Conservation (phyloP, 148 eudicot species). For the Rhododendron henanense region DNA sequence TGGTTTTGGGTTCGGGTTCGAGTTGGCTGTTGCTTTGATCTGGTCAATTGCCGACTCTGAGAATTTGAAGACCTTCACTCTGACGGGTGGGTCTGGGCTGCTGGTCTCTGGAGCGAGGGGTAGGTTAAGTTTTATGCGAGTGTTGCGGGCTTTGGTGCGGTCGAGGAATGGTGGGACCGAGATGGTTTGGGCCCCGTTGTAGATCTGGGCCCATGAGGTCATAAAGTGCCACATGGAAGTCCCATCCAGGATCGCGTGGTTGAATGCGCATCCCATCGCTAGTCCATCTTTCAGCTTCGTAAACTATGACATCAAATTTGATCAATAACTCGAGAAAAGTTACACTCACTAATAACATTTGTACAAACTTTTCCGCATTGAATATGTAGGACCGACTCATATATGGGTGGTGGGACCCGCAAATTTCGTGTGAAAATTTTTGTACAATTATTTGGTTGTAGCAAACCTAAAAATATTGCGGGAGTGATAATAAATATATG, state of each 20-base stretch:
- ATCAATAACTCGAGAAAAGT: too few relatives aligned
- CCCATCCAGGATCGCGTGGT: slow-evolving; percentile 88
- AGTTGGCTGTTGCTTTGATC: slow-evolving; percentile 56
- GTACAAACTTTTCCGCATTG: too few relatives aligned
- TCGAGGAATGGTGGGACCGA: slow-evolving; percentile 85
- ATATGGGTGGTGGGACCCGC: too few relatives aligned
- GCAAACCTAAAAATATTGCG: rapidly evolving
- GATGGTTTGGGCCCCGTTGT: slow-evolving; percentile 45
- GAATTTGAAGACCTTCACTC: slow-evolving; percentile 73
- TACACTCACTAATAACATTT: too few relatives aligned
- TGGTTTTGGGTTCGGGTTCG: slow-evolving; percentile 20
- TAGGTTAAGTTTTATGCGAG: too few relatives aligned
- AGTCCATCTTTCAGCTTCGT: slow-evolving; percentile 85
- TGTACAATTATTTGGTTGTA: too few relatives aligned
- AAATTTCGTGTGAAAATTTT: too few relatives aligned
- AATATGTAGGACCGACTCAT: too few relatives aligned
- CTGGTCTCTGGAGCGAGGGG: not conserved
- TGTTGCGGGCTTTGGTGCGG: slow-evolving; percentile 49
- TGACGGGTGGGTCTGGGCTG: slow-evolving; percentile 32
- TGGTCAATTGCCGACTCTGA: slow-evolving; percentile 54
- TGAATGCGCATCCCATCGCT: slow-evolving; percentile 85
- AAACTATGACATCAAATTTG: slow-evolving; percentile 32
- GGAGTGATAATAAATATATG: too few relatives aligned
- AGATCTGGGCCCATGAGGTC: slow-evolving; percentile 84
- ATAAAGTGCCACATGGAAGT: slow-evolving; percentile 97